phyloP scores from a whole-genome alignment of 2,329 filamentous ascomycete species.

The Paecilomyces dactylethromorphus region DNA sequence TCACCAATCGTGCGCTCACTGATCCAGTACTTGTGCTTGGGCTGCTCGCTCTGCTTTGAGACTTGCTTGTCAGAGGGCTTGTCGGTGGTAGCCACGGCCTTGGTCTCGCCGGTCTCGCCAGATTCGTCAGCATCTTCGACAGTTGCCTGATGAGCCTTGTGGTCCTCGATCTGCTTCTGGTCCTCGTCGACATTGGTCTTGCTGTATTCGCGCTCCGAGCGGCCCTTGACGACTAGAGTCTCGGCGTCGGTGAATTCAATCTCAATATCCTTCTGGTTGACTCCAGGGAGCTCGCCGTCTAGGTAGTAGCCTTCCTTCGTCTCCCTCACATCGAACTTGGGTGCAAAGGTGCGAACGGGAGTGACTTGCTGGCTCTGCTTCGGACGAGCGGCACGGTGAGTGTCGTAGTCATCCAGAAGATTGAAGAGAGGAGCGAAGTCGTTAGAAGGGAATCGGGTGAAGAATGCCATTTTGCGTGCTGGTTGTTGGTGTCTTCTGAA shows the following conservation, averaged over 20 bases:
- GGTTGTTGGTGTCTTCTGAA: slow-evolving; percentile 1
- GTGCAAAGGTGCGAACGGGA: slow-evolving; percentile 25
- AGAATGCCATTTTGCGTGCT: slow-evolving; percentile 33
- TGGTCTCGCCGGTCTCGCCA: slow-evolving; percentile 10
- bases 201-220: slow-evolving; percentile 26
- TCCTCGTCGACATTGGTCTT: slow-evolving; percentile 13
- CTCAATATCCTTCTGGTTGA: slow-evolving; percentile 36
- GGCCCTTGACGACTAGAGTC: slow-evolving; percentile 39
- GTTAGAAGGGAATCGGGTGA: slow-evolving; percentile 24
- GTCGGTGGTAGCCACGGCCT: slow-evolving; percentile 6
- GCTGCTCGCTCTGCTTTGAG: background rate
- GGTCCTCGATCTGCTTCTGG: slow-evolving; percentile 11
- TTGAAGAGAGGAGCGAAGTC: slow-evolving; percentile 37
- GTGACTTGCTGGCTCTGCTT: slow-evolving; percentile 5
- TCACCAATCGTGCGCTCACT: slow-evolving; percentile 53
- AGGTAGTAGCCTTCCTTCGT: slow-evolving; percentile 34
- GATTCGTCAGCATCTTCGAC: slow-evolving; percentile 48
- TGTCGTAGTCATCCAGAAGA: slow-evolving; percentile 36
- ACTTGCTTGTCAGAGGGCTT: slow-evolving; percentile 18
- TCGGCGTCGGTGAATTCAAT: slow-evolving; percentile 42
- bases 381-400: slow-evolving; percentile 20
- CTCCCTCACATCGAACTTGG: slow-evolving; percentile 41
- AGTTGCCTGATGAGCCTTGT: slow-evolving; percentile 37
- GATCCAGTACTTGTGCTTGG: slow-evolving; percentile 50
- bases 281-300: slow-evolving; percentile 40